Base-by-base conservation (phyloP, 805 yeast species). In the Cyberlindnera japonica region DNA sequence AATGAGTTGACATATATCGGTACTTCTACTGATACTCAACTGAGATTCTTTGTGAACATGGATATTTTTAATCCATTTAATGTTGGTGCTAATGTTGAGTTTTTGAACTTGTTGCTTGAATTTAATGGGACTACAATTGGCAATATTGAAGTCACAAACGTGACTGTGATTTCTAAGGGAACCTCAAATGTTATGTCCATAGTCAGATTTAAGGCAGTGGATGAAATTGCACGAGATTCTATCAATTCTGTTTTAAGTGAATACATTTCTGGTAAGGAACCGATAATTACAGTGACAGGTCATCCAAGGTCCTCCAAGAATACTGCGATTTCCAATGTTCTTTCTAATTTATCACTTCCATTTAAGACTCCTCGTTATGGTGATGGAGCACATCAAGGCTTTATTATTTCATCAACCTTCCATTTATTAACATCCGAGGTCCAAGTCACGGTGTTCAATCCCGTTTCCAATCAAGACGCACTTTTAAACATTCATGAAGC, bases 381-480 rank as follows among this genome's bases (percentile, higher is more conserved):
- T 6, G 27, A 39, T 36, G 46, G 37, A 19, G 48, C 45, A 5
- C 33, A 37, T 15, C 29, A 51, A 11, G 72, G 74, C 2, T 78
- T 78, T 41, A 58, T 79, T 6, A 38, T 72, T 1, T 71, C 67
- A 13, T 67, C 76, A 5, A 74, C 74, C 0, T 71, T 79, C 60
- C 83, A 79, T 55, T 47, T 79, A 4, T 60, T 78, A 59, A 61
- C 72, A 0, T 72, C 80, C 1, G 78, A 77, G 33, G 65, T 77
- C 5, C 81, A 77, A 48, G 52, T 79, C 41, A 69, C 71, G 0
- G 62, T 78, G 0, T 75, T 54, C 56, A 79, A 79, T 48, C 86
- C 86, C 2, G 49, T 79, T 1, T 40, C 47, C 5, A 77, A 79
- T 49, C 55, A 65, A n/a, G 71, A 66, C 13, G 57, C 74, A 1